Evolutionary conservation across 1,139 yeast species (phyloP).

Genomic region (Yamadazyma dendronema): DNA sequence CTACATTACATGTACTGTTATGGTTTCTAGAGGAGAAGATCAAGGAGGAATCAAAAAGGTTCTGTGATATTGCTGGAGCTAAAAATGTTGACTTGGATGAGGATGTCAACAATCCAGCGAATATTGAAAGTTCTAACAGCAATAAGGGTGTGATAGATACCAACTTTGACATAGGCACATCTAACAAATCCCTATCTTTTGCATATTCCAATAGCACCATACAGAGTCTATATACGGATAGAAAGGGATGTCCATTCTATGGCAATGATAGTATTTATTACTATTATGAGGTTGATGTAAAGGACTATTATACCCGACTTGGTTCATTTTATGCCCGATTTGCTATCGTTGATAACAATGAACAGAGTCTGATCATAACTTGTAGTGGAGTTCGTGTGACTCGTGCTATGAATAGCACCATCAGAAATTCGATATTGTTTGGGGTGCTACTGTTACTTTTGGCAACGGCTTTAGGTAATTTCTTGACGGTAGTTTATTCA

Average conservation of each 20-base stretch:
- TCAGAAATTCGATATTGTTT: slow-evolving; percentile 36
- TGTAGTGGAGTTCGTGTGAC: slow-evolving; percentile 51
- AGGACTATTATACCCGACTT: slow-evolving; percentile 31
- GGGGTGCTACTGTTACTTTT: slow-evolving; percentile 44
- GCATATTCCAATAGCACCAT: slow-evolving; percentile 19
- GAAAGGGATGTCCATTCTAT: slow-evolving; percentile 43
- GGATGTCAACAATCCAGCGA: no score
- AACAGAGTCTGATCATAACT: slow-evolving; percentile 37
- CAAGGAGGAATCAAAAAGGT: slow-evolving; percentile 36
- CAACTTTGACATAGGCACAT: neutral
- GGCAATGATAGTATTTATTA: slow-evolving; percentile 38
- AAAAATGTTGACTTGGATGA: slow-evolving; percentile 34
- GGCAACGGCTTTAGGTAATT: slow-evolving; percentile 41
- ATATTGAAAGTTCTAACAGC: no score
- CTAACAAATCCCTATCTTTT: slow-evolving; percentile 5
- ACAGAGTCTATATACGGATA: slow-evolving; percentile 23
- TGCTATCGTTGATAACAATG: slow-evolving; percentile 38
- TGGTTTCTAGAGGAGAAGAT: slow-evolving; percentile 45
- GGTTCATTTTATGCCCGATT: slow-evolving; percentile 45
- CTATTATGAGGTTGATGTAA: slow-evolving; percentile 38
- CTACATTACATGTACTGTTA: slow-evolving; percentile 48
- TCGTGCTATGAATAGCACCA: slow-evolving; percentile 36
- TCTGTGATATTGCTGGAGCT: slow-evolving; percentile 47
- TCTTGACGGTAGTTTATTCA: slow-evolving; percentile 46
- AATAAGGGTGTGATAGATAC: neutral